Conservation (phyloP, 768 basidiomycete species). For the Pisolithus orientalis region DNA sequence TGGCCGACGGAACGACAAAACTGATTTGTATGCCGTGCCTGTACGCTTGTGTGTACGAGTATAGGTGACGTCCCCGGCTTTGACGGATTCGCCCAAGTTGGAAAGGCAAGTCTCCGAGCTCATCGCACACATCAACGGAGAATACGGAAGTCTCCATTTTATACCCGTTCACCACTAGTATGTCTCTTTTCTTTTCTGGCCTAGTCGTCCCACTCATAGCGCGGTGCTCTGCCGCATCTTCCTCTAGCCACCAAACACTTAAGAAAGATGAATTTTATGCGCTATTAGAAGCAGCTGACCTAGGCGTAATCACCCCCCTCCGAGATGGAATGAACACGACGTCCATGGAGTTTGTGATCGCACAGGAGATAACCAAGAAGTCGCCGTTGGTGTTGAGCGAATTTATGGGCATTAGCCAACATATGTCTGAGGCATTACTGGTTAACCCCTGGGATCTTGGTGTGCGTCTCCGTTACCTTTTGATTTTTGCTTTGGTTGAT, state of each 20-base stretch:
- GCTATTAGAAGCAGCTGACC: conserved; percentile 84
- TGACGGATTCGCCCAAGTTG: conserved; percentile 88
- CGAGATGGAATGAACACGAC: conserved; percentile 99
- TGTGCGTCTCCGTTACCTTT: conserved; percentile 35
- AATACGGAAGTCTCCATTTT: conserved; percentile 91
- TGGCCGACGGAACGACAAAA: conserved; percentile 14
- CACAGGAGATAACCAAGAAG: conserved; percentile 78
- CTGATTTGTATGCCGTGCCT: conserved; percentile 31
- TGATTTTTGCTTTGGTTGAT: neutral
- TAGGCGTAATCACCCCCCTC: conserved; percentile 91
- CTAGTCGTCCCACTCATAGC: no score
- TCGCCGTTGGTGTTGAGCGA: conserved; percentile 89
- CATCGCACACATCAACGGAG: conserved; percentile 92
- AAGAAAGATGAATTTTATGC: conserved; percentile 99
- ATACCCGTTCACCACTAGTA: conserved; percentile 98
- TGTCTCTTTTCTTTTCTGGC: conserved; percentile 26
- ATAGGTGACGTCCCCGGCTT: conserved; percentile 86
- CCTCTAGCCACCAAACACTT: conserved; percentile 82
- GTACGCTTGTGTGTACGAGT: conserved; percentile 18
- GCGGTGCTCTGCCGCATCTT: no score
- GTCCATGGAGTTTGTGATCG: conserved; percentile 95
- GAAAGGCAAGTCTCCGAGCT: conserved; percentile 92
- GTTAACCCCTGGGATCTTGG: conserved; percentile 97
- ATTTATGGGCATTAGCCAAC: conserved; percentile 95
- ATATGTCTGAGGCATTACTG: conserved; percentile 83